A percentile compares a stretch with the other conserved stretches of the same genome.
Evolutionary conservation across 2,329 filamentous ascomycete species (phyloP).

Genomic region (Aspergillus arachidicola): DNA sequence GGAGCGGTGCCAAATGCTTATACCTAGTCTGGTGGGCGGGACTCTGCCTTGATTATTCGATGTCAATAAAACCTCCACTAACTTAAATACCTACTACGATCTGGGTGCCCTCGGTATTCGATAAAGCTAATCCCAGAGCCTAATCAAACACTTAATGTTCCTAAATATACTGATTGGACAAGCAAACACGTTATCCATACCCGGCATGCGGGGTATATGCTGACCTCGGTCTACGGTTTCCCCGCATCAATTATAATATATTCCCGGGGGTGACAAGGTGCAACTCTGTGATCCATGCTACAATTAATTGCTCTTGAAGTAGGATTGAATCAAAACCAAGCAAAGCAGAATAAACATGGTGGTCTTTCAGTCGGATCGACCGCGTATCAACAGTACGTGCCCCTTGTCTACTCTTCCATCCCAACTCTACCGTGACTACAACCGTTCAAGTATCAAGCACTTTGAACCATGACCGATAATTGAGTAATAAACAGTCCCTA

Average conservation of each 20-base stretch:
- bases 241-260: not conserved
- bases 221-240: not conserved
- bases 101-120: not conserved
- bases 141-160: not conserved
- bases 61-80: too few relatives aligned
- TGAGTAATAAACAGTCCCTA: not conserved
- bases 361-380: not conserved
- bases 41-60: too few relatives aligned
- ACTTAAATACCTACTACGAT: too few relatives aligned
- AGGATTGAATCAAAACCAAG: not conserved
- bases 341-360: not conserved
- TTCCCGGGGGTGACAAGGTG: not conserved
- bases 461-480: not conserved
- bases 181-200: not conserved
- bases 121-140: not conserved
- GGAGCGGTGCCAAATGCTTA: too few relatives aligned
- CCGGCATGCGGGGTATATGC: not conserved
- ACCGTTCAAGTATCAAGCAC: not conserved
- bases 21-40: too few relatives aligned
- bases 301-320: fast-evolving
- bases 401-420: not conserved
- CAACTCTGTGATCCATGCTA: not conserved
- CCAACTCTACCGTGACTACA: not conserved
- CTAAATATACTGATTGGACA: not conserved
- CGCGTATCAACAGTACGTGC: not conserved